These are phyloP conservation scores for Protomyces gravidus DNA, from an alignment of 1,139 yeast species.

Conservation along the genomic window DNA sequence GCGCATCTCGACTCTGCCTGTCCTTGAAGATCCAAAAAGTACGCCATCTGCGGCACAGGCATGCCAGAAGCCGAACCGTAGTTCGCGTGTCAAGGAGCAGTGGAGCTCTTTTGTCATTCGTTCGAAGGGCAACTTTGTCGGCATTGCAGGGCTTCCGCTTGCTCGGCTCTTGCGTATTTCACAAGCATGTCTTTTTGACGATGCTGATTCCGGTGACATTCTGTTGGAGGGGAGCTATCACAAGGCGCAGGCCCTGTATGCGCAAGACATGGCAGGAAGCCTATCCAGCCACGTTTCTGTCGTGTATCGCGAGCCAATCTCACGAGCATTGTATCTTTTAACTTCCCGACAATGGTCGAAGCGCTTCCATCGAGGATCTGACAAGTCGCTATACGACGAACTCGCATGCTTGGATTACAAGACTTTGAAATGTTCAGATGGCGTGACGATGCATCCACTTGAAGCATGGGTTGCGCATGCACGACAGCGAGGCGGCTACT, in stretches of 20 bases:
- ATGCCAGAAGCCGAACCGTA: not conserved
- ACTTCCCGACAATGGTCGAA: constrained; percentile 21
- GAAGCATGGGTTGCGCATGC: constrained; percentile 2
- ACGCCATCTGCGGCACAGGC: not conserved
- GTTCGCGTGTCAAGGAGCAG: not conserved
- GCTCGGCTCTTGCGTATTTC: constrained; percentile 8
- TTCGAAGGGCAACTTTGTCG: not conserved
- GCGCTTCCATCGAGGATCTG: not conserved
- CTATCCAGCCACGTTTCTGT: constrained; percentile 9
- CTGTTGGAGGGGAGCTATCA: constrained; percentile 12
- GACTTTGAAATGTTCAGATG: not conserved
- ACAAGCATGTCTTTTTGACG: not conserved
- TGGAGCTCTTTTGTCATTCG: constrained; percentile 10
- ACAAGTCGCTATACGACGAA: not conserved
- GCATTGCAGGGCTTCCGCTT: not conserved
- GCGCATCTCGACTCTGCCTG: constrained; percentile 13
- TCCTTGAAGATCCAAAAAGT: not conserved
- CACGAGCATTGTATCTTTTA: constrained; percentile 2
- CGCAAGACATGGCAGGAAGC: constrained; percentile 6
- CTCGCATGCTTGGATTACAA: constrained; percentile 2
- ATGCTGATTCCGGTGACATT: constrained; percentile 16
- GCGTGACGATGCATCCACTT: constrained; percentile 22
- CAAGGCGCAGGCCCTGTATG: not conserved
- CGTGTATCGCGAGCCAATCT: constrained; percentile 10
- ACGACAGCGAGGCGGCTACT: constrained; percentile 9